These are phyloP conservation scores for Allomyces macrogynus DNA, from an alignment of 192 early-diverging fungal species.

Conservation along the genomic window DNA sequence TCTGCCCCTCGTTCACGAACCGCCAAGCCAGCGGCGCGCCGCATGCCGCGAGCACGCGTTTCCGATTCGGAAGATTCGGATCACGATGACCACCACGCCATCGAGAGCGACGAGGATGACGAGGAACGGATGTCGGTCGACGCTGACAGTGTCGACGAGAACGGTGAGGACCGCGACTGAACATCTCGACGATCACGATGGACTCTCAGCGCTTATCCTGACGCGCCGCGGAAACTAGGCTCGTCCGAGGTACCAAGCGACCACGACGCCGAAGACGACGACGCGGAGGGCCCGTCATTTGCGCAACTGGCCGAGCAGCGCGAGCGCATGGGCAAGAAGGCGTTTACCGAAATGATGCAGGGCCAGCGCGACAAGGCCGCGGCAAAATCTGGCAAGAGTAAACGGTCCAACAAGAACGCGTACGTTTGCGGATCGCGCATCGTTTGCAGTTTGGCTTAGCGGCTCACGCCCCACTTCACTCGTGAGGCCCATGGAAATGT, in stretches of 20 bases:
- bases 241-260: conserved; percentile 15
- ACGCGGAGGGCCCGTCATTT: background rate
- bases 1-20: no score
- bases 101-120: conserved; percentile 2
- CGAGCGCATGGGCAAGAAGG: conserved; percentile 1
- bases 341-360: background rate
- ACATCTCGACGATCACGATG: conserved; percentile 13
- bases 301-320: background rate
- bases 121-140: conserved; percentile 13
- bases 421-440: background rate
- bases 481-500: conserved; percentile 49
- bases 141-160: conserved; percentile 7
- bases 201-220: conserved; percentile 12
- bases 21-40: no score
- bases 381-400: conserved; percentile 1
- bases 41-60: no score
- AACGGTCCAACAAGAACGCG: conserved; percentile 8
- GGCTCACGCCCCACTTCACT: conserved; percentile 7
- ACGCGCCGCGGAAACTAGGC: conserved; percentile 15
- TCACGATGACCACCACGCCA: no score
- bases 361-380: conserved; percentile 1
- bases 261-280: conserved; percentile 11
- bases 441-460: conserved; percentile 5
- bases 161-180: conserved; percentile 12
- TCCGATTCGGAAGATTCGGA: no score